Base-by-base conservation (phyloP, 768 basidiomycete genomes). In the Gelatoporia subvermispora region DNA sequence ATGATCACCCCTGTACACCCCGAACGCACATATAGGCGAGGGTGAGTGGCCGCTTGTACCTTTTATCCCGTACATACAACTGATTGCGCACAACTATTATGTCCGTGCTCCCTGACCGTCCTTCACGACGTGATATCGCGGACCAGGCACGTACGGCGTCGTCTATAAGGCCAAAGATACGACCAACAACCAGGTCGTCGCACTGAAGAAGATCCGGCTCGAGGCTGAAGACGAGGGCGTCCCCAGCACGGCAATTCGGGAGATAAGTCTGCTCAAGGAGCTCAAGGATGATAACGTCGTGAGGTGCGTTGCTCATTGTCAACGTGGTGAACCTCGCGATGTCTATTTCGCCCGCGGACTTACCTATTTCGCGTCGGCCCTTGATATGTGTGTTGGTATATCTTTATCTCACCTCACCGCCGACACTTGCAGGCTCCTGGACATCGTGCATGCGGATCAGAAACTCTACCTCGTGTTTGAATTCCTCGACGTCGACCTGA, bases 191-290 rank as follows among this genome's bases (percentile, higher is more conserved):
- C 70, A 82, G 57, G 83, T 97, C 57, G 96, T 99, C 43, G 96
- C 96, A 20, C 75, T 98, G 56, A 99, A 99, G 82, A 99, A 99
- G 78, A 98, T 99, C 64, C 75, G 96, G 35, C 81, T 99, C 22
- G 96, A 98, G 65, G 93, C 93, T 16, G 96, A 98, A 68, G 96
- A 99, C 63, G 96, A 99, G 67, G 96, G 96, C 41, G 96, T 99
- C 18, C 96, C 96, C 8, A 91, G 88, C 55, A 99, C 96, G 3
- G 94, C 95, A 47, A 99, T 99, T 61, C 82, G 96, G 44, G 96
- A 99, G 74, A 99, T 99, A 68, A 93, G 90, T 70, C 69, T 99
- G 53, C 70, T 99, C 58, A 99, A 98, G 68, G 96, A 99, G 65
- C 78, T 99, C 60, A 91, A 89, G 66, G 89, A 98, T 65, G 90